Base-by-base conservation (phyloP, 2,329 filamentous ascomycete species). In the Drechslerella stenobrocha region DNA sequence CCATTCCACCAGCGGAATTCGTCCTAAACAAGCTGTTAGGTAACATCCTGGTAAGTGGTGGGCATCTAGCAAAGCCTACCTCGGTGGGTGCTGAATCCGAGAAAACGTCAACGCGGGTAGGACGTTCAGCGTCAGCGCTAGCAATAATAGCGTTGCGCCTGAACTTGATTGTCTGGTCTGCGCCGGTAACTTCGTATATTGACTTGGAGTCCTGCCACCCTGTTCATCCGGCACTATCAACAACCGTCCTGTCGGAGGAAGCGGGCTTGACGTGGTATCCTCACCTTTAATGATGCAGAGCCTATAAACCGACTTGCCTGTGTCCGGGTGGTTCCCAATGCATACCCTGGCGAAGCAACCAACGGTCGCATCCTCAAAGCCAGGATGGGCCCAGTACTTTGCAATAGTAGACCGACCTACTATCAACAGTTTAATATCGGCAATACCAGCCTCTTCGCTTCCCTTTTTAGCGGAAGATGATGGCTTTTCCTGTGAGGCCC, bases 311-410 rank as follows among this genome's bases (percentile, higher is more conserved):
- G 88, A 87, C 35, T 48, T 46, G 37, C 87, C 86, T 2, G 83
- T 88, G 20, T 85, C 81, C 8, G 83, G 83, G 74, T 95, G 87
- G 9, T 87, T 82, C 0, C 91, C 92, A 59, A 96, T 84, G 70
- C 86, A 88, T 71, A 97, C 84, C 52, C 93, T 88, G 34, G 87
- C 87, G 75, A 88, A 98, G 76, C 90, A 95, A 52, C 71, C 72
- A 64, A 81, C 84, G 73, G 96, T 88, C 26, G 87, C 82, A 6
- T 87, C 79, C 58, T 95, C 88, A 72, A 98, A 96, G 2, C 87
- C 87, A 8, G 93, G 93, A 72, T 91, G 92, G 79, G 95, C 96
- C 80, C 90, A 96, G 57, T 96, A 87, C 74, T 92, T 85, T 4
- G 88, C 87, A 76, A 98, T 96, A 74, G 90, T 88, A 71, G 84